Evolutionary conservation across 148 eudicot genomes (phyloP), one percentile per base, ranked within the genome.

Genomic region (Dysphania ambrosioides): DNA sequence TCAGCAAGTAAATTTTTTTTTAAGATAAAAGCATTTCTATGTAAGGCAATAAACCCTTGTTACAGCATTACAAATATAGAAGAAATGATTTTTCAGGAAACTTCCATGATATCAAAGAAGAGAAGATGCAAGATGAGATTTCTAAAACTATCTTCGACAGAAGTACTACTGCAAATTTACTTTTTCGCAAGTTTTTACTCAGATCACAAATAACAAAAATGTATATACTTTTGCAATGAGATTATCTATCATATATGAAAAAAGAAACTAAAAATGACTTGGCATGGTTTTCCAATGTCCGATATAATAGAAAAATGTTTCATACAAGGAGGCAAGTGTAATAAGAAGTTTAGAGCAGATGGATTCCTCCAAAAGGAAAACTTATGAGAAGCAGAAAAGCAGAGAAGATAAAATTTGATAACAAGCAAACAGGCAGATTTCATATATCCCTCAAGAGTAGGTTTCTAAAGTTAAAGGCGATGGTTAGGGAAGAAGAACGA

Each of bases 1-100:
- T 42, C 42, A 69, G 73, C 42, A 40, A 71, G 32, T 27, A 62
- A 27, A 57, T 41, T 58, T 49, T 56, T 58, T 38, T 44, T 6
- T n/a, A n/a, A 24, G 53, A 21, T 67, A 41, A 44, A 23, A 70
- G 30, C 15, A 34, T 36, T 24, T 26, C 2, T 0, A 26, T 32
- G 40, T 15, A 30, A 30, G 58, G 42, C 47, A 8, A 12, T 26
- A 16, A 66, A 24, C n/a, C 53, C 18, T 5, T 51, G 24, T 65
- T 13, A 31, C 12, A 44, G 32, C 5, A 31, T 66, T 24, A n/a
- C n/a, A n/a, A n/a, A n/a, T n/a, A n/a, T n/a, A n/a, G n/a, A n/a
- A n/a, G n/a, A n/a, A n/a, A n/a, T n/a, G n/a, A n/a, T n/a, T 36
- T n/a, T 5, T 36, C 40, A 36, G 40, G 40, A 36, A 4, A 36